Conservation (phyloP, 495 filamentous ascomycete genomes). For the Xanthoparmelia taractica region DNA sequence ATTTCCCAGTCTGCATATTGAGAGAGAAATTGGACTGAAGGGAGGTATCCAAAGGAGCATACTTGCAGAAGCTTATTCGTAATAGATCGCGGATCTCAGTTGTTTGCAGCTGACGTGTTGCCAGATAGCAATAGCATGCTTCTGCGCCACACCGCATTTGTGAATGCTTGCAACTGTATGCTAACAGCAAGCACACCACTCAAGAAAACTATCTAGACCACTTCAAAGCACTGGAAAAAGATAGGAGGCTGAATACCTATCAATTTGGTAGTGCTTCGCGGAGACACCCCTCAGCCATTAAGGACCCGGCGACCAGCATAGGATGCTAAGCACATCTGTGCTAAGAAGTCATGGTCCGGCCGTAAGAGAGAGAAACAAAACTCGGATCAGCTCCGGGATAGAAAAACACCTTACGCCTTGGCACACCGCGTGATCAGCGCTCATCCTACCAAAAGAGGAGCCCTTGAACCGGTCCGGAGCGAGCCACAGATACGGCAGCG, state of each 20-base stretch:
- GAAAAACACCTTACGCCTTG: neutral
- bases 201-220: neutral
- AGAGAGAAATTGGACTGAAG: no score
- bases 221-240: no score
- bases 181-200: no score
- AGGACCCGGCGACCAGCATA: no score
- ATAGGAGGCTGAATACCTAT: neutral
- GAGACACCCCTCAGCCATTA: neutral
- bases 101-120: no score
- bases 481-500: neutral
- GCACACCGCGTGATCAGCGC: neutral
- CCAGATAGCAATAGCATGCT: no score
- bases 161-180: neutral
- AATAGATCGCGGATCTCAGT: neutral
- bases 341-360: neutral
- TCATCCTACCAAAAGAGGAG: no score
- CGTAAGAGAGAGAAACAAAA: neutral
- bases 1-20: no score
- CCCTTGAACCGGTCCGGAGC: no score
- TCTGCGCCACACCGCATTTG: neutral
- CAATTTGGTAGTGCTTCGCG: neutral
- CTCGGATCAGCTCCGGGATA: neutral
- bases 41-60: no score
- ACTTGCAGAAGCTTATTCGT: neutral
- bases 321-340: neutral